phyloP scores from a whole-genome alignment of 805 yeast genomes.

The Soucietia sequanensis region DNA sequence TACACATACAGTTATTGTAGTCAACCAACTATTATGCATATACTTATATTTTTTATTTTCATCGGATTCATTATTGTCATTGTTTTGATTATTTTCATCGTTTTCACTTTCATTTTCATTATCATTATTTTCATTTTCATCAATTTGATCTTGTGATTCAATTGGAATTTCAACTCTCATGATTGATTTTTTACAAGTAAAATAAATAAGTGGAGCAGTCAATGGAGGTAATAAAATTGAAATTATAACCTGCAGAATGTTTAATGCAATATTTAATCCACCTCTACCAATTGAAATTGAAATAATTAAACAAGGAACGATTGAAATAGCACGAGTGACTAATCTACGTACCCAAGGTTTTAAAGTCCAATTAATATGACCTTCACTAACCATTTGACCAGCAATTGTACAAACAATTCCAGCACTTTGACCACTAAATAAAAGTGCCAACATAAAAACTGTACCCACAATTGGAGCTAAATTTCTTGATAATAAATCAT shows the following conservation, averaged over 20 bases:
- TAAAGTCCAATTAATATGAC: constrained; percentile 78
- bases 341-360: constrained; percentile 80
- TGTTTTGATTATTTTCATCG: constrained; percentile 4
- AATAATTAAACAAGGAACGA: constrained; percentile 76
- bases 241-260: constrained; percentile 82
- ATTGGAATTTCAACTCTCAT: constrained; percentile 56
- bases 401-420: constrained; percentile 93
- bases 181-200: constrained; percentile 66
- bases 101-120: constrained; percentile 10
- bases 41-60: constrained; percentile 35
- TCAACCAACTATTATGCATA: constrained; percentile 63
- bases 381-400: constrained; percentile 91
- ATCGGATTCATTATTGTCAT: constrained; percentile 8
- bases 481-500: constrained; percentile 55
- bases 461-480: constrained; percentile 80
- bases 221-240: constrained; percentile 81
- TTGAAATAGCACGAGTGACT: constrained; percentile 73
- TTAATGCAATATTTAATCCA: constrained; percentile 72
- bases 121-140: constrained; percentile 1
- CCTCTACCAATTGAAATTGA: constrained; percentile 68
- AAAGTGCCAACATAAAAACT: constrained; percentile 77
- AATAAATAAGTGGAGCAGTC: constrained; percentile 80
- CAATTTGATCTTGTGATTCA: constrained; percentile 5
- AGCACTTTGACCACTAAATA: constrained; percentile 86
- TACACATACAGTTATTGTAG: constrained; percentile 48